Evolutionary conservation across 2,329 filamentous ascomycete genomes (phyloP), one percentile per base, ranked within the genome.

Genomic region (Colletotrichum sp.): DNA sequence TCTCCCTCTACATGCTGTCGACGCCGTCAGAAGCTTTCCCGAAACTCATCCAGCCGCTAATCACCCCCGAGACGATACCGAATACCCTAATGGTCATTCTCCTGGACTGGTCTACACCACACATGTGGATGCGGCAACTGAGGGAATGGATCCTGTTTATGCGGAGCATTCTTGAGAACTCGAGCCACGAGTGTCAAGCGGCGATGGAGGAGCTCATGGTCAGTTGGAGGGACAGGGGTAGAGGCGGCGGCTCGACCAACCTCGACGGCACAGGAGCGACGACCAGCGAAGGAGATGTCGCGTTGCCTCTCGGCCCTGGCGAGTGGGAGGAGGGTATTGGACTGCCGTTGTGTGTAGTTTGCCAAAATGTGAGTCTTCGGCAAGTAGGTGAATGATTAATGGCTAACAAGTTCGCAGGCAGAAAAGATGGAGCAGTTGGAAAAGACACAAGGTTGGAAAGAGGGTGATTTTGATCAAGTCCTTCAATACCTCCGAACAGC

Each of bases 391-490:
- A 4, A 7, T n/a, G 18, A 24, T 13, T 3, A 65, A 30, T 6
- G 65, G 61, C 79, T 83, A 79, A 81, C 81, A 73, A 67, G 55
- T 7, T 55, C 21, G 9, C 78, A 95, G 93, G 91, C 95, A 16
- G 95, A 98, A 84, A 96, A 95, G 83, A 98, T 98, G 83, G 96
- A 98, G 81, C 91, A 92, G 52, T 85, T 99, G 73, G 97, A 98
- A 85, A 95, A 95, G 83, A 96, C 95, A 66, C 93, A 96, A 74
- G 92, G 94, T 16, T 99, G 96, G 96, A 96, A 96, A 84, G 97
- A 99, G 84, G 95, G 97, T 78, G 94, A 98, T 80, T 99, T 99
- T 81, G 97, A 99, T 83, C 96, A 97, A 78, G 95, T 99, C 58
- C 89, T 98, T 74, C 97, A 99, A 82, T 98, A 96, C 83, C 87